Evolutionary conservation across 352 stramenopile genomes (phyloP), one percentile per base, ranked within the genome.

Genomic region (Sclerospora graminicola): DNA sequence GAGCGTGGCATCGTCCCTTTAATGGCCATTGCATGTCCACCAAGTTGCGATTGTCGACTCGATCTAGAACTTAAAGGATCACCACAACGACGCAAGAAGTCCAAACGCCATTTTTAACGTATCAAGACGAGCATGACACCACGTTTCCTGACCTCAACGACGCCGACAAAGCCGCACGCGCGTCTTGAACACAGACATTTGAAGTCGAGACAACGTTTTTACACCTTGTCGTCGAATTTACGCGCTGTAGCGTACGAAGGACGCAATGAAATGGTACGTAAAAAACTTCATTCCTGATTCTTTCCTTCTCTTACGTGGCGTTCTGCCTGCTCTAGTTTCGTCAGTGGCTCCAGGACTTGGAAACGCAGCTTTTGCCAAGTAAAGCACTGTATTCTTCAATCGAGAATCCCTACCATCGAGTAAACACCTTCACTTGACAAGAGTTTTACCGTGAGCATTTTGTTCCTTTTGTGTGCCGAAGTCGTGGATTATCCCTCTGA

Each of bases 391-490:
- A 89, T 29, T 23, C 89, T 1, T 76, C 79, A 2, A 72, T 89
- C 8, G 75, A 74, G 14, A 87, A 91, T 38, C 64, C 72, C 18
- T 84, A 72, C 33, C 79, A 91, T 31, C 69, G 74, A 4, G 51
- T 91, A 89, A 89, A 53, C 66, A 64, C 15, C 78, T 91, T 32
- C 79, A 89, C 41, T 88, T 5, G 61, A 59, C 5, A 76, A 91
- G 39, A 86, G 76, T 46, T 91, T 91, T 55, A 89, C 76, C 0
- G 79, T 89, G 40, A 74, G 79, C n/a, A 76, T 91, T 5, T 76
- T 76, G 18, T 91, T 70, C 41, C 45, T 91, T 30, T 39, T 89
- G 44, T 91, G 79, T 45, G 63, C 73, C 1, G 79, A 91, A 39
- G 70, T 91, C 6, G 62, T 91, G 11, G 69, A 85, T 45, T 91